Percentiles rank a stretch among this genome's conserved stretches.
Evolutionary conservation across 176 grass and related monocot species (phyloP).

Genomic region (sorghum (Sorghum bicolor)): Sorghum_bicolor_NCBIv3 NC_012870.2:77515001-77515500

Average conservation of each 20-base stretch:
- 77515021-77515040: neutral
- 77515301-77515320: slow-evolving; percentile 37
- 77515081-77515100: neutral
- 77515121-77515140: neutral
- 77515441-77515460: too few species aligned
- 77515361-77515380: neutral
- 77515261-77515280: neutral
- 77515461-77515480: too few species aligned
- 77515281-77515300: slow-evolving; percentile 13
- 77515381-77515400: too few species aligned
- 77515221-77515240: slow-evolving; percentile 17
- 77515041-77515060: neutral
- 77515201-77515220: neutral
- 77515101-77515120: neutral
- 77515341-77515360: neutral
- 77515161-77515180: neutral
- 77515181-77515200: neutral
- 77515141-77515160: neutral
- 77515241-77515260: slow-evolving; percentile 14
- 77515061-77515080: neutral
- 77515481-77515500: too few species aligned
- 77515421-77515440: too few species aligned
- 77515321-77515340: slow-evolving; percentile 11
- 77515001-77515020: neutral
- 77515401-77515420: too few species aligned